These are phyloP conservation scores for Rhynchospora pubera DNA, from an alignment of 176 grass and related monocot genomes.

Conservation along the genomic window DNA sequence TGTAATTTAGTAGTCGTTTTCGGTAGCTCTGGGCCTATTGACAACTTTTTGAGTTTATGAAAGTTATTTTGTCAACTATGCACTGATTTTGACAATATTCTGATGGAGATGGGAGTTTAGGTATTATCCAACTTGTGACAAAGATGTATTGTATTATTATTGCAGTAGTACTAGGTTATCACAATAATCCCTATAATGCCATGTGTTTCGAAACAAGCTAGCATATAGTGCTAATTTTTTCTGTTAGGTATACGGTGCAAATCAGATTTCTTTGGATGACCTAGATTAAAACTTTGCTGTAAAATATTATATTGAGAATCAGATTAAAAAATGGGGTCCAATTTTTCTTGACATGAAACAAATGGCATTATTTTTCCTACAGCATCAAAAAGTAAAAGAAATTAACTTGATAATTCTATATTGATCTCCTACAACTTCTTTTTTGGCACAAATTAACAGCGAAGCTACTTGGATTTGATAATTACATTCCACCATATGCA, in stretches of 20 bases:
- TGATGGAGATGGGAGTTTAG: slow-evolving; percentile 9
- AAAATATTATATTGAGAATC: too few species aligned
- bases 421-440: neutral
- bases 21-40: neutral
- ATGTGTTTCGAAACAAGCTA: neutral
- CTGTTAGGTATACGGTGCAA: too few species aligned
- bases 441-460: slow-evolving; percentile 34
- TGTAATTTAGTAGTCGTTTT: slow-evolving; percentile 1
- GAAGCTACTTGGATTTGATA: slow-evolving; percentile 69
- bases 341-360: neutral
- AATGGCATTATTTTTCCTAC: too few species aligned
- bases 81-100: neutral
- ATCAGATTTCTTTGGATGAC: too few species aligned
- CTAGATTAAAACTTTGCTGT: too few species aligned
- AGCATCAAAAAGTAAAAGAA: neutral
- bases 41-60: neutral
- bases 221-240: too few species aligned
- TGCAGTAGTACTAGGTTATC: neutral
- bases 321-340: too few species aligned
- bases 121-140: neutral
- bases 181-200: neutral
- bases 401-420: neutral
- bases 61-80: neutral
- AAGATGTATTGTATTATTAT: neutral
- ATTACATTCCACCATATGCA: slow-evolving; percentile 76